phyloP scores from a whole-genome alignment of 805 yeast genomes.

The Yamadazyma phyllophila region DNA sequence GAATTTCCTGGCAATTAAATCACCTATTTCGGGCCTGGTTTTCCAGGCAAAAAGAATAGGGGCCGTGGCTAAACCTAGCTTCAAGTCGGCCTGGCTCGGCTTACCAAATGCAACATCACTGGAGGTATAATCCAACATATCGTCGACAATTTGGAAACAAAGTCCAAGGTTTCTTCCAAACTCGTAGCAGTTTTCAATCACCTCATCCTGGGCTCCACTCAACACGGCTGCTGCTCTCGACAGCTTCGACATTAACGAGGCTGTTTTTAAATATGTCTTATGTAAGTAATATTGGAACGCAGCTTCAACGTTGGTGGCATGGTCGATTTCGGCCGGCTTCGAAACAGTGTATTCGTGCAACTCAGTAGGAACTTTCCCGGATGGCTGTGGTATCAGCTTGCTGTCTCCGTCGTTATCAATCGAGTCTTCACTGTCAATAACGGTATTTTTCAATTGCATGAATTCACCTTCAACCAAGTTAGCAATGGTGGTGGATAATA shows the following conservation, averaged over 20 bases:
- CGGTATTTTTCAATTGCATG: constrained; percentile 96
- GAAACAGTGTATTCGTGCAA: constrained; percentile 57
- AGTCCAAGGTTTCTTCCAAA: constrained; percentile 92
- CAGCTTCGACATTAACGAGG: constrained; percentile 89
- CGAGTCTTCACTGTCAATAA: constrained; percentile 43
- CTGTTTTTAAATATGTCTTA: constrained; percentile 94
- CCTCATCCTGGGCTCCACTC: constrained; percentile 72
- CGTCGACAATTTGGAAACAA: constrained; percentile 95
- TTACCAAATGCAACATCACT: constrained; percentile 83
- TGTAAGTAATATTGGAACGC: constrained; percentile 94
- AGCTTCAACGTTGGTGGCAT: constrained; percentile 67
- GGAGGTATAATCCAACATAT: constrained; percentile 92
- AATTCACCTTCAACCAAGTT: constrained; percentile 97
- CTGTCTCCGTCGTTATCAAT: constrained; percentile 49
- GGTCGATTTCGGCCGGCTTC: constrained; percentile 42
- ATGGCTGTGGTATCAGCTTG: constrained; percentile 50
- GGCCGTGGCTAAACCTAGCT: constrained; percentile 94
- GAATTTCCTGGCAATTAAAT: constrained; percentile 80
- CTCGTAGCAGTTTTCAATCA: constrained; percentile 84
- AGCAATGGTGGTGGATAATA: constrained; percentile 93
- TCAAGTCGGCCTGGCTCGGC: constrained; percentile 93
- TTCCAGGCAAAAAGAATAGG: constrained; percentile 96
- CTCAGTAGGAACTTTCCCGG: constrained; percentile 61
- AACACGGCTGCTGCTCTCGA: constrained; percentile 91
- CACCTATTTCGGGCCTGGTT: constrained; percentile 79